phyloP scores from a whole-genome alignment of 2,329 filamentous ascomycete species.

The Calonectria fujianensis region DNA sequence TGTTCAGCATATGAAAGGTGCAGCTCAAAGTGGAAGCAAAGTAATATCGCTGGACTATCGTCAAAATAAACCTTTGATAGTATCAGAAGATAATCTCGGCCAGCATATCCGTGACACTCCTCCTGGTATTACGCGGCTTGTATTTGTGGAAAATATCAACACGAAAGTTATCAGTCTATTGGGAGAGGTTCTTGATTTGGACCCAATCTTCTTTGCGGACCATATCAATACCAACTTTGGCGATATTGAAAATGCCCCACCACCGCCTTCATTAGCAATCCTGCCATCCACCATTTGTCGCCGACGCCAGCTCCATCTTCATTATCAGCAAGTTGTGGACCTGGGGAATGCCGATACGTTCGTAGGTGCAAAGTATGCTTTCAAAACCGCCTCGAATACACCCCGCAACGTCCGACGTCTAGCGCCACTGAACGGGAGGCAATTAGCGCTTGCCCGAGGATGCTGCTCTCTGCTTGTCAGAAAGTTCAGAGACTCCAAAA shows the following conservation, averaged over 20 bases:
- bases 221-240: slow-evolving; percentile 44
- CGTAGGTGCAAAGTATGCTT: slow-evolving; percentile 1
- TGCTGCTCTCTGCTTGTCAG: slow-evolving; percentile 36
- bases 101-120: not conserved
- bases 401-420: slow-evolving; percentile 33
- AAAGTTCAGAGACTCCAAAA: not conserved
- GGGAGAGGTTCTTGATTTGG: slow-evolving; percentile 41
- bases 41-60: not conserved
- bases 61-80: not conserved
- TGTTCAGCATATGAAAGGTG: not conserved
- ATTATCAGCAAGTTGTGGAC: slow-evolving; percentile 46
- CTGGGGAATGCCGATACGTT: slow-evolving; percentile 35
- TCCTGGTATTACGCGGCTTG: slow-evolving; percentile 19
- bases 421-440: slow-evolving; percentile 1
- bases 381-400: slow-evolving; percentile 30
- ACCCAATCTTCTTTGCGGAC: slow-evolving; percentile 48
- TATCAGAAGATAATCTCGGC: not conserved
- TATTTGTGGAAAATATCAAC: slow-evolving; percentile 45
- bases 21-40: not conserved
- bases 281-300: slow-evolving; percentile 42
- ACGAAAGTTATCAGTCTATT: slow-evolving; percentile 38
- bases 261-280: slow-evolving; percentile 45
- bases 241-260: slow-evolving; percentile 44
- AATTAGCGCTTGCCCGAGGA: slow-evolving; percentile 24
- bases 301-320: slow-evolving; percentile 43